A percentile compares a stretch with the other conserved stretches of the same genome.
These are phyloP conservation scores for Wickerhamiella slavikovae DNA, from an alignment of 805 yeast species.

Conservation along the genomic window DNA sequence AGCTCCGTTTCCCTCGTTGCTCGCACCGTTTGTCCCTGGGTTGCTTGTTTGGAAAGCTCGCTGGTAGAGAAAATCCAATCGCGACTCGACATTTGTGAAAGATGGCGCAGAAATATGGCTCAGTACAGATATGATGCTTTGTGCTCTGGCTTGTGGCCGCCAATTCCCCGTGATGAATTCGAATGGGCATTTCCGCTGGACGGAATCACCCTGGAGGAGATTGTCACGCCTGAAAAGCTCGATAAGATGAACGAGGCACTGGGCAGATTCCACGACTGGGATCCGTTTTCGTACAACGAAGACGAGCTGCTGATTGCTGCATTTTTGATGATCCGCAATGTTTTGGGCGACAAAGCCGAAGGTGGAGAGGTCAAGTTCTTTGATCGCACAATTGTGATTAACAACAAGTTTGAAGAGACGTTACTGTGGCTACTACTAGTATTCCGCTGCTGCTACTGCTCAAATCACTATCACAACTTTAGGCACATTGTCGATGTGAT, in stretches of 20 bases:
- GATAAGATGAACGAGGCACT: not conserved
- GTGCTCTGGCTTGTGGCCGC: not conserved
- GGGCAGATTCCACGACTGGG: conserved; percentile 33
- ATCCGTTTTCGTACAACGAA: conserved; percentile 40
- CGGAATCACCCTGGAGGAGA: not conserved
- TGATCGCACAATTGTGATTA: conserved; percentile 22
- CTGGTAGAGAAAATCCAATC: not conserved
- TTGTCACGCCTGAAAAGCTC: not conserved
- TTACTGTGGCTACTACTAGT: conserved; percentile 40
- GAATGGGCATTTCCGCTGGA: not conserved
- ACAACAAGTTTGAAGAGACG: no score
- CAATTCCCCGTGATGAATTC: not conserved
- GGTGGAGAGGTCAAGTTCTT: conserved; percentile 3
- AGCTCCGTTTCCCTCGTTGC: not conserved
- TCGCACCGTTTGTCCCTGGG: not conserved
- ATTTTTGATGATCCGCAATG: conserved; percentile 29
- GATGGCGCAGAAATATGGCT: not conserved
- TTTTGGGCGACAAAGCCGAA: conserved; percentile 13
- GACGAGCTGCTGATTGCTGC: conserved; percentile 51
- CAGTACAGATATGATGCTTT: not conserved
- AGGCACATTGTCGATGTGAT: conserved; percentile 90
- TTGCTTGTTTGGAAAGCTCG: not conserved
- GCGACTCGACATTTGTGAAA: not conserved
- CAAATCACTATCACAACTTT: conserved; percentile 83
- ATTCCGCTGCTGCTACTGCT: conserved; percentile 59